Evolutionary conservation across 169 alveolate genomes (phyloP).

Genomic region (Sarcocystis neurona): DNA sequence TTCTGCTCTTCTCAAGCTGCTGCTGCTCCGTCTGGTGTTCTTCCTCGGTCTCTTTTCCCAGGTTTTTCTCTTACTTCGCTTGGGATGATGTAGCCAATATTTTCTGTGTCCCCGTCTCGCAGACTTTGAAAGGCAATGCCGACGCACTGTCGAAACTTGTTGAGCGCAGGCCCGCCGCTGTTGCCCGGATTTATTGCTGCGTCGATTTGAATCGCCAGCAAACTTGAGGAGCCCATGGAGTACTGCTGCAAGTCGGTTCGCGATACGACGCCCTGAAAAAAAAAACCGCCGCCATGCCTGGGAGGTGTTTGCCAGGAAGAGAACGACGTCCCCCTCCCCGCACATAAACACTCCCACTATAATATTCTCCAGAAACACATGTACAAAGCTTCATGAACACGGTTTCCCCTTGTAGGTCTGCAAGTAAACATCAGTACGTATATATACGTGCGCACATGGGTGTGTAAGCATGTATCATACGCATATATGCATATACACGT

Average conservation of each 20-base stretch:
- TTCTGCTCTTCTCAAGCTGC: too few species aligned
- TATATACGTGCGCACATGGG: too few species aligned
- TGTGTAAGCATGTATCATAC: too few species aligned
- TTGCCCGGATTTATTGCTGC: conserved; percentile 82
- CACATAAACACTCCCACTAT: too few species aligned
- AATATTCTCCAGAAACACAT: background rate
- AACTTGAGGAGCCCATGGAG: conserved; percentile 66
- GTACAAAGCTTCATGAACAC: background rate
- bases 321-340: background rate
- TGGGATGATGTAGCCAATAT: conserved; percentile 73
- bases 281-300: background rate
- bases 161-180: conserved; percentile 76
- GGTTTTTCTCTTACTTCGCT: conserved; percentile 28
- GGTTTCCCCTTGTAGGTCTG: too few species aligned
- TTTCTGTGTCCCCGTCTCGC: conserved; percentile 71
- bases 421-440: too few species aligned
- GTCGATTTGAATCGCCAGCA: conserved; percentile 72
- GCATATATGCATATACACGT: too few species aligned
- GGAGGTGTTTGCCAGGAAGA: background rate
- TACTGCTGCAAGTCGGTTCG: conserved; percentile 69
- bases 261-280: conserved; percentile 42
- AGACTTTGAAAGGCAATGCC: conserved; percentile 74
- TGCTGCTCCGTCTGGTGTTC: too few species aligned
- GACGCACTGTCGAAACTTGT: conserved; percentile 65
- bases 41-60: too few species aligned